Evolutionary conservation across 1,284 basidiomycete species (phyloP).

Genomic region (Sporisorium exsertum): DNA sequence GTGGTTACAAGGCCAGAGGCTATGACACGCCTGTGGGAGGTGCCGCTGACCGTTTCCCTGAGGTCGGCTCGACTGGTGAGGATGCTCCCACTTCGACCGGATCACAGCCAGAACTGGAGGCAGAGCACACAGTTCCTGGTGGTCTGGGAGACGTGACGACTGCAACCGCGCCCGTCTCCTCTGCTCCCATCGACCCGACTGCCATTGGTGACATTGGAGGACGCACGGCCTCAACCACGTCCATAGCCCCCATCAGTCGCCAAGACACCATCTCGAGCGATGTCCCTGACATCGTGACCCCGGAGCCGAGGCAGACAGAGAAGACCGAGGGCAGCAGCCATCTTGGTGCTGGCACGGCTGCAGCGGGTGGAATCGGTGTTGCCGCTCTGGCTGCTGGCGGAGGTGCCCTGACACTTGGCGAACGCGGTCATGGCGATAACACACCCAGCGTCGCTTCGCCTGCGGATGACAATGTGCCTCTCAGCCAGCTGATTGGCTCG

Average conservation of each 20-base stretch:
- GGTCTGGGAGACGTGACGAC: slow-evolving; percentile 38
- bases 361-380: slow-evolving; percentile 31
- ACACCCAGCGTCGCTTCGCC: slow-evolving; percentile 21
- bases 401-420: slow-evolving; percentile 40
- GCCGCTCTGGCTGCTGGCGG: slow-evolving; percentile 38
- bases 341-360: slow-evolving; percentile 29
- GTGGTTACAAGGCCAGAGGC: slow-evolving; percentile 33
- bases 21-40: slow-evolving; percentile 20
- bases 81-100: slow-evolving; percentile 1
- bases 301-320: slow-evolving; percentile 5
- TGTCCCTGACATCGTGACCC: slow-evolving; percentile 5
- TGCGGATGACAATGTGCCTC: slow-evolving; percentile 46
- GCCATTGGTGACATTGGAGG: slow-evolving; percentile 36
- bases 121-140: slow-evolving; percentile 32
- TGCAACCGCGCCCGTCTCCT: slow-evolving; percentile 10
- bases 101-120: slow-evolving; percentile 15
- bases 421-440: slow-evolving; percentile 26
- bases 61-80: slow-evolving; percentile 11
- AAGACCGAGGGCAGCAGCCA: slow-evolving; percentile 7
- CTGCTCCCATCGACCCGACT: slow-evolving; percentile 37
- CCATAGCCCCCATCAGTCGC: slow-evolving; percentile 44
- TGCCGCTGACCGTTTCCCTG: slow-evolving; percentile 45
- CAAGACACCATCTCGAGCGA: slow-evolving; percentile 26
- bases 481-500: slow-evolving; percentile 41
- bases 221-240: slow-evolving; percentile 40